Evolutionary conservation across 768 basidiomycete genomes (phyloP), one percentile per base, ranked within the genome.

Genomic region (Termitomyces sp.): DNA sequence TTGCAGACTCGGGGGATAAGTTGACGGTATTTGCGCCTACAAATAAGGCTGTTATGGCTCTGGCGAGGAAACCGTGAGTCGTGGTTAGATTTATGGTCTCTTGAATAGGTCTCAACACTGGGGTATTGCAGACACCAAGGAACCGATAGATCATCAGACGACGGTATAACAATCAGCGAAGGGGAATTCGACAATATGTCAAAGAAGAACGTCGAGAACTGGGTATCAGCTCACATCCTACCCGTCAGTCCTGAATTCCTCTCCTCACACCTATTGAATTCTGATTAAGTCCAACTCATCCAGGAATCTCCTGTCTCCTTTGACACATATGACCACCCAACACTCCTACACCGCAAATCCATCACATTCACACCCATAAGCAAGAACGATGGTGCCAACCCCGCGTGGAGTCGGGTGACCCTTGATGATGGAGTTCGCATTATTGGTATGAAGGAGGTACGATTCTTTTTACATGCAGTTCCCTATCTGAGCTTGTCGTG

Each of bases 21-120:
- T 69, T 74, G 54, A 91, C 91, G 0, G 52, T 95, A 10, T 77
- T 96, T 42, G 91, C 86, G 5, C 93, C 93, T 0, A 90, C 88
- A 25, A 94, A 96, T 70, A 89, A 87, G 68, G 93, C 91, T 9
- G 83, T 94, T 16, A 91, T 93, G 82, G 85, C 85, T 4, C 72
- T 94, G 52, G 68, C 84, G 3, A 73, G 84, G 64, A 94, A 94
- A 71, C 93, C 93, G 90, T 94, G 71, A 72, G 89, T 76, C 30
- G 10, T 16, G 2, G 9, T 34, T 32, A 37, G n/a, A 32, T 17
- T 11, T 25, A 48, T n/a, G 41, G 32, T 28, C 17, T 14, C 12
- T 37, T 10, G 55, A 48, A 40, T n/a, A 19, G 48, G 10, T 48
- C 21, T 30, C 58, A 52, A 56, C 35, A 37, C 37, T 37, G 27